Evolutionary conservation across 1,284 basidiomycete genomes (phyloP).

Genomic region (Sanghuangporus sanghuang): DNA sequence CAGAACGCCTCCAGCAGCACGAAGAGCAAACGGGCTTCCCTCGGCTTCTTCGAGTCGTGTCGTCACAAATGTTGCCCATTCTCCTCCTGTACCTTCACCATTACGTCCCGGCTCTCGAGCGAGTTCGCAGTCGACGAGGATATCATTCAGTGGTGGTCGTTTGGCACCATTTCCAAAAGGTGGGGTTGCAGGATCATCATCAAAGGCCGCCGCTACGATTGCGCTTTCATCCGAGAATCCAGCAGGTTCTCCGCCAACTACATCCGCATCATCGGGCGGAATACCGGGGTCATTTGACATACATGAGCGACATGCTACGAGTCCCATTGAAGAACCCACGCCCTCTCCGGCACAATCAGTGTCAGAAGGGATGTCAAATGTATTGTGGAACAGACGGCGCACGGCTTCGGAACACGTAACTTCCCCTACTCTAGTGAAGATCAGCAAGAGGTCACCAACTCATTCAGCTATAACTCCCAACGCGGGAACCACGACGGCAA

Average conservation of each 20-base stretch:
- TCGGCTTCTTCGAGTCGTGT: slow-evolving; percentile 12
- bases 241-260: slow-evolving; percentile 10
- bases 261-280: slow-evolving; percentile 5
- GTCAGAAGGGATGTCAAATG: slow-evolving; percentile 17
- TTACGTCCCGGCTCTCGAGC: slow-evolving; percentile 17
- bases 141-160: slow-evolving; percentile 18
- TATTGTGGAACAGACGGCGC: slow-evolving; percentile 11
- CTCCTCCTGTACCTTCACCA: slow-evolving; percentile 15
- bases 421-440: neutral
- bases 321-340: slow-evolving; percentile 7
- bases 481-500: slow-evolving; percentile 5
- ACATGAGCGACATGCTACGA: slow-evolving; percentile 1
- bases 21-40: slow-evolving; percentile 1
- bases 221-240: slow-evolving; percentile 18
- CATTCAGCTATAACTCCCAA: neutral
- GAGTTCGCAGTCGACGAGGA: slow-evolving; percentile 12
- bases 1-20: slow-evolving; percentile 13
- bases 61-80: slow-evolving; percentile 8
- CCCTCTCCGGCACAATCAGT: slow-evolving; percentile 17
- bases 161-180: slow-evolving; percentile 16
- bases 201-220: slow-evolving; percentile 17
- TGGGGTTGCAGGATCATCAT: neutral
- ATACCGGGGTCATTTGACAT: neutral
- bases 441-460: neutral
- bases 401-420: slow-evolving; percentile 15